Evolutionary conservation across 768 basidiomycete species (phyloP), one percentile per base, ranked within the genome.

Genomic region (Antrodiella citrinella): DNA sequence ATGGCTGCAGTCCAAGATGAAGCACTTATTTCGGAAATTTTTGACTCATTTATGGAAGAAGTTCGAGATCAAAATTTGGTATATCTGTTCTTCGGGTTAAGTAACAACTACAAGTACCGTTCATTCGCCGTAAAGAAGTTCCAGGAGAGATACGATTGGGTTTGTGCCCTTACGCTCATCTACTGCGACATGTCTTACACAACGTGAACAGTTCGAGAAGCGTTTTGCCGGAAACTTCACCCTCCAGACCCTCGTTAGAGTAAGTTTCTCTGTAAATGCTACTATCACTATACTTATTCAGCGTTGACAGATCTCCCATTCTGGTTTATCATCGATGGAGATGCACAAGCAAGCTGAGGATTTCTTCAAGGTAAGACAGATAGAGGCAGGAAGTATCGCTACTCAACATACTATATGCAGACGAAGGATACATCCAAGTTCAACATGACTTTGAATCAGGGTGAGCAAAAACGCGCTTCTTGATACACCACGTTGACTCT

Each of bases 341-440:
- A 93, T 95, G 67, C 72, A 77, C 40, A 67, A 80, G 47, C 71
- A 70, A 19, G 73, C 81, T 13, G 74, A 75, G 47, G 76, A 67
- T 2, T 95, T 90, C 74, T 97, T 93, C 74, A 77, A 82, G 73
- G 85, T 82, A 63, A 64, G 30, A 51, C n/a, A n/a, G n/a, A n/a
- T n/a, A n/a, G n/a, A n/a, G n/a, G n/a, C n/a, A n/a, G n/a, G n/a
- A n/a, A n/a, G n/a, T n/a, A n/a, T n/a, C n/a, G n/a, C n/a, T n/a
- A n/a, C n/a, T 30, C 20, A 15, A 3, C 15, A 46, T 2, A 3
- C 1, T 45, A n/a, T 15, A 38, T 19, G 20, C 52, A 84, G 80
- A 72, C 72, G 61, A 84, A 80, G 66, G 81, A 88, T 64, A 80
- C 73, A 4, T 80, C 82, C 48, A 86, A 82, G 65, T 89, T 80